Evolutionary conservation across 2,329 filamentous ascomycete genomes (phyloP), one percentile per base, ranked within the genome.

Genomic region (Penicillium sp.): DNA sequence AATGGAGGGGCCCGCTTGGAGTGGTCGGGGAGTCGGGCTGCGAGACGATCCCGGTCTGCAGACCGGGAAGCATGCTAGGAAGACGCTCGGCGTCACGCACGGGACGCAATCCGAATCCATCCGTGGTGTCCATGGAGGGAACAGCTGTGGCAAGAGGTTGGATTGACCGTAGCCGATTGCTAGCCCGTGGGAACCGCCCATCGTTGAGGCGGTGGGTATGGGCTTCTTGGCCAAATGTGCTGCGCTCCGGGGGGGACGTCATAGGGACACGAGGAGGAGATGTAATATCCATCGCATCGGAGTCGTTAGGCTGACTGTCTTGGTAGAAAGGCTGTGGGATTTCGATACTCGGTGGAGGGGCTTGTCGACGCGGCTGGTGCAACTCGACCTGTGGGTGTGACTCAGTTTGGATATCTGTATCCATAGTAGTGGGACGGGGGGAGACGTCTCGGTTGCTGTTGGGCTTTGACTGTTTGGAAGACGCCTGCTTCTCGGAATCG

Each of bases 21-120:
- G 89, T 95, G 6, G 88, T 93, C 1, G 89, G 89, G 12, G 89
- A 96, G 50, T 90, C 87, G 8, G 93, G 93, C 65, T 95, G 90
- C n/a, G 91, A 96, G 37, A 80, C 79, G 47, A 89, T 72, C 46
- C 85, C 84, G 10, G 79, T 76, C 55, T 85, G 80, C 47, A 84
- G 75, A 35, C 84, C 79, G 6, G 85, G 80, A 39, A 84, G 76
- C 83, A 93, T 94, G 45, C 86, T 93, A 41, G 85, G 87, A 51
- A 93, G 78, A 52, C 89, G 82, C 65, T 97, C 88, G 39, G 81
- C 77, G 64, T 94, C 87, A 58, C 88, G 84, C 32, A 91, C 84
- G 7, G 86, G 87, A 45, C 89, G 81, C 52, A 93, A 64, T 24
- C 77, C 80, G 64, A 93, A 90, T 3, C 80, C 80, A 64, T 91